These are phyloP conservation scores for Helianthus annuus DNA, from an alignment of 129 eudicot species.

Conservation along the genomic window HanXRQr2.0-SUNRISE NC_035442.2:4680453-4680952, in stretches of 20 bases:
- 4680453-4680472: not conserved
- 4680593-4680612: slow-evolving; percentile 40
- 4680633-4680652: slow-evolving; percentile 23
- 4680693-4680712: not conserved
- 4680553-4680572: slow-evolving; percentile 51
- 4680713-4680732: slow-evolving; percentile 31
- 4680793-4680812: slow-evolving; percentile 26
- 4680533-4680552: not conserved
- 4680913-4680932: slow-evolving; percentile 23
- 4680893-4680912: slow-evolving; percentile 31
- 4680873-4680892: not conserved
- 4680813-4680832: slow-evolving; percentile 8
- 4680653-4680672: slow-evolving; percentile 42
- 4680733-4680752: not conserved
- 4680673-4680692: slow-evolving; percentile 26
- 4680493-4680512: slow-evolving; percentile 37
- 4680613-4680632: slow-evolving; percentile 24
- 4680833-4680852: slow-evolving; percentile 10
- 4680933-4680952: slow-evolving; percentile 24
- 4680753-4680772: too few relatives aligned
- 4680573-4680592: slow-evolving; percentile 71
- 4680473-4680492: slow-evolving; percentile 36
- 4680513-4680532: slow-evolving; percentile 15
- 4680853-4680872: not conserved
- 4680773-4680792: slow-evolving; percentile 10